Evolutionary conservation across 495 filamentous ascomycete species (phyloP), one percentile per base, ranked within the genome.

Genomic region (Hypoxylon cercidicola): DNA sequence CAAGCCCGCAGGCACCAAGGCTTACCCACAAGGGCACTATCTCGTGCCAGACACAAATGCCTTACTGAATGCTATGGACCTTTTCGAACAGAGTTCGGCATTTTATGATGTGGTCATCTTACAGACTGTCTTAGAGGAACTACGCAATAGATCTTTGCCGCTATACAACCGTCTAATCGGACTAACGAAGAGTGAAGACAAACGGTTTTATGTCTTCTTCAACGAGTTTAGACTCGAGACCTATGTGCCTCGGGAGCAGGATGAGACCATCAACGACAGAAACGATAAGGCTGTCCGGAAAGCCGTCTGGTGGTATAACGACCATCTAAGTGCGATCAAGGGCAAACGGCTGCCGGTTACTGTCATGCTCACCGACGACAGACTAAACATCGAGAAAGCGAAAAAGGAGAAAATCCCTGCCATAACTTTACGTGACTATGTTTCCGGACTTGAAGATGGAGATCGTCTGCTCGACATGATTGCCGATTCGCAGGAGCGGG

Each of bases 141-240:
- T 99, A 48, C 88, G 90, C 66, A 97, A 97, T 73, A 88, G 93
- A 48, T 98, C 95, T 9, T 74, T 98, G 52, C 95, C 95, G 19
- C 83, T 99, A 49, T 99, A 98, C 80, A 97, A 97, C 71, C 93
- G 95, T 37, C 82, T 98, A 15, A 86, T 97, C 50, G 84, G 88
- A 16, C 79, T 99, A 68, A 96, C 93, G 25, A 96, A 91, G 74
- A 97, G 93, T 68, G 91, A 96, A 69, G 93, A 96, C 34, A 98
- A 98, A 78, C 87, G 93, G 12, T 98, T 96, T 72, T 98, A 97
- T 74, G 90, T 99, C 44, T 99, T 99, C 77, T 98, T 98, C 83
- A 99, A 99, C 75, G 95, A 99, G 58, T 99, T 99, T 72, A 87
- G 95, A 39, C 81, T 90, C 40, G 95, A 99, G 77, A 99, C 95